phyloP scores from a whole-genome alignment of 331 rosid species.

The Cydonia oblonga region DNA sequence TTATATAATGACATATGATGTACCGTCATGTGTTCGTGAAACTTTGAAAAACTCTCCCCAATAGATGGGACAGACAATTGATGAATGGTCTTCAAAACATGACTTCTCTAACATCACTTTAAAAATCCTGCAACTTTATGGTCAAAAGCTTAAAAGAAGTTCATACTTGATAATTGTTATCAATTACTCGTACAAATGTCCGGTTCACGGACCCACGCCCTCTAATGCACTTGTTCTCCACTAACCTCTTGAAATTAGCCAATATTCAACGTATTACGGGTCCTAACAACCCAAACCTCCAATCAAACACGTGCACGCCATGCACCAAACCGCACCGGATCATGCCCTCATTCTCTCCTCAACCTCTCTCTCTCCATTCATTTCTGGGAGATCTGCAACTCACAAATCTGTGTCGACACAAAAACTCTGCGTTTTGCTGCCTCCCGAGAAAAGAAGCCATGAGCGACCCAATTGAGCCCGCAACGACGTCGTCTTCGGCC shows the following conservation, averaged over 20 bases:
- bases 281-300: background rate
- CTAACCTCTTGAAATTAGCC: background rate
- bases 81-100: too few species aligned
- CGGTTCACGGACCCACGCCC: background rate
- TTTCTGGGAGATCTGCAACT: conserved; percentile 61
- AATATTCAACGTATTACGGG: background rate
- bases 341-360: conserved; percentile 16
- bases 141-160: background rate
- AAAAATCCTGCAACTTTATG: background rate
- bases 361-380: conserved; percentile 32
- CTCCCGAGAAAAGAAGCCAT: conserved; percentile 19
- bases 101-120: too few species aligned
- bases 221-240: background rate
- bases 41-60: too few species aligned
- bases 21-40: fast-evolving
- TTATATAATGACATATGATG: too few species aligned
- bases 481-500: conserved; percentile 51
- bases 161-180: background rate
- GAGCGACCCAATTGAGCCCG: conserved; percentile 53
- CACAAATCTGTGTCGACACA: conserved; percentile 14
- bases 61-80: too few species aligned
- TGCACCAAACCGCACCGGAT: background rate
- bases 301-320: background rate
- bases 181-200: background rate
- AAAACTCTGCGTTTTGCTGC: background rate